phyloP scores from a whole-genome alignment of 495 filamentous ascomycete species.

The Neurospora hispaniola region DNA sequence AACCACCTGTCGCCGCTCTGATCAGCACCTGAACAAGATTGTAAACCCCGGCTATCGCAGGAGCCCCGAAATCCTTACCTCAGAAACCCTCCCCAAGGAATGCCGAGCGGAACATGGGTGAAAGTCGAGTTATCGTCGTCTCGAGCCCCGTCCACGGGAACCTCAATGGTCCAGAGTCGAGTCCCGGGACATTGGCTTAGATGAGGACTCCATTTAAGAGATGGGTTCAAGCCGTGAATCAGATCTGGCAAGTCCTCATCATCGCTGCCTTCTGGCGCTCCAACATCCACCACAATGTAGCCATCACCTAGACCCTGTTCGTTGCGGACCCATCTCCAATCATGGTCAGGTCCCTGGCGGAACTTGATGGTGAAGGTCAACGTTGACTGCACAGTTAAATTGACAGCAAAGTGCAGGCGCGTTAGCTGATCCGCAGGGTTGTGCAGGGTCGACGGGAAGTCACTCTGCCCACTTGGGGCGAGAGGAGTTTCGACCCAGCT shows the following conservation, averaged over 20 bases:
- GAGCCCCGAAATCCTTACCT: conserved; percentile 21
- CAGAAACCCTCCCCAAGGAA: conserved; percentile 41
- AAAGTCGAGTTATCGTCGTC: conserved; percentile 43
- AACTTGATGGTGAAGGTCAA: conserved; percentile 70
- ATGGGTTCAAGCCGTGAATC: conserved; percentile 47
- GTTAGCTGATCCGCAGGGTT: conserved; percentile 15
- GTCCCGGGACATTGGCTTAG: conserved; percentile 61
- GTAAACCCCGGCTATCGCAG: neutral
- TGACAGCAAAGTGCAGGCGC: conserved; percentile 35
- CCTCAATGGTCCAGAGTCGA: conserved; percentile 57
- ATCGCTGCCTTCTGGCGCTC: conserved; percentile 7
- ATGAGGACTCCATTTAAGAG: conserved; percentile 44
- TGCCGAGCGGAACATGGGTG: conserved; percentile 49
- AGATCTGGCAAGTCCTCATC: conserved; percentile 45
- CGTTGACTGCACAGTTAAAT: conserved; percentile 31
- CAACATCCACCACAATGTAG: conserved; percentile 41
- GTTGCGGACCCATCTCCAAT: conserved; percentile 72
- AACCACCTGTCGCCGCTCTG: conserved; percentile 49
- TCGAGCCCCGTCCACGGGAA: conserved; percentile 40
- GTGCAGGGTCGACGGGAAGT: conserved; percentile 30
- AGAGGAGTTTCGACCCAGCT: conserved; percentile 42
- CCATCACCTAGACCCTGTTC: conserved; percentile 51
- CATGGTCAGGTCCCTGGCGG: conserved; percentile 38
- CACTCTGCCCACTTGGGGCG: conserved; percentile 24
- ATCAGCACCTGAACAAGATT: conserved; percentile 3